These are phyloP conservation scores for Nicotiana benthamiana DNA, from an alignment of 257 asterid genomes.

Conservation along the genomic window DNA sequence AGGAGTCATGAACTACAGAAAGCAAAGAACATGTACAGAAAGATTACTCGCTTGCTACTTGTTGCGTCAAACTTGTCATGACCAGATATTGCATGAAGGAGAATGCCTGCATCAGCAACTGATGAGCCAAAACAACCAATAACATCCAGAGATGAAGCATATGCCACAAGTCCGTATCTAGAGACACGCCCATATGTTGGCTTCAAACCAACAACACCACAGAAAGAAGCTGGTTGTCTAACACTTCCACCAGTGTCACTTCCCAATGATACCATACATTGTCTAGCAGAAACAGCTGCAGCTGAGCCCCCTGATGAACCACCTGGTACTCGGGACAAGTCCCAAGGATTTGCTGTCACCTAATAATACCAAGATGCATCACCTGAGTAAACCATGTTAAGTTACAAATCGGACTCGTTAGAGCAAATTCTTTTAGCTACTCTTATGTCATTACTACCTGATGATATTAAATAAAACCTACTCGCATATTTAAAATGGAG, in stretches of 20 bases:
- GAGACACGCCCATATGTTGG: constrained; percentile 99
- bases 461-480: not conserved
- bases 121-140: constrained; percentile 98
- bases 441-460: not conserved
- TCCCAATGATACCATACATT: constrained; percentile 89
- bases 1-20: not conserved
- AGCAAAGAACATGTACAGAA: not conserved
- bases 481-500: constrained; percentile 11
- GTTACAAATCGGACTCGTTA: constrained; percentile 29
- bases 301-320: constrained; percentile 99
- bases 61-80: constrained; percentile 92
- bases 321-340: constrained; percentile 92
- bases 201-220: constrained; percentile 93
- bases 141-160: constrained; percentile 95
- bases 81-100: constrained; percentile 68
- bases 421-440: not conserved
- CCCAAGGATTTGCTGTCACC: constrained; percentile 99
- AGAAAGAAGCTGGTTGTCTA: constrained; percentile 95
- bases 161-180: constrained; percentile 95
- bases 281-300: constrained; percentile 94
- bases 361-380: constrained; percentile 62
- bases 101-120: constrained; percentile 91
- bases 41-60: constrained; percentile 57
- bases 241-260: constrained; percentile 99
- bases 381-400: constrained; percentile 63